A percentile compares a stretch with the other conserved stretches of the same genome.
phyloP scores from a whole-genome alignment of 768 basidiomycete genomes.

The Mycena amicta region DNA sequence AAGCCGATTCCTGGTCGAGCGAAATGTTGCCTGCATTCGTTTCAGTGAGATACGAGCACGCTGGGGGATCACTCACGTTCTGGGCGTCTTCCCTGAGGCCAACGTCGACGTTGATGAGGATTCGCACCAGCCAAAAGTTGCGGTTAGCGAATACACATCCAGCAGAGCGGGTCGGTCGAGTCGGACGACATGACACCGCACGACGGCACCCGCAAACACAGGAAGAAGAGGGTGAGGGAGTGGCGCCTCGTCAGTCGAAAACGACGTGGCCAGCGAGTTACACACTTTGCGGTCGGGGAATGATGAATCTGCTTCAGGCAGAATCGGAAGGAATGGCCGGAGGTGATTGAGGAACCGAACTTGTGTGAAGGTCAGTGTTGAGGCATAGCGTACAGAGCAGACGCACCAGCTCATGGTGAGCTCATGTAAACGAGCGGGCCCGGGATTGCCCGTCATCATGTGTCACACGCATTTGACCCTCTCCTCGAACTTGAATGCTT shows the following conservation, averaged over 20 bases:
- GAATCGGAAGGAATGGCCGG: constrained; percentile 93
- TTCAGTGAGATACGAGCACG: too few relatives aligned
- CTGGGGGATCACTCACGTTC: constrained; percentile 78
- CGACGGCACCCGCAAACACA: constrained; percentile 97
- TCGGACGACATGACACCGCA: constrained; percentile 99
- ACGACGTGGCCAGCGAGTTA: constrained; percentile 11
- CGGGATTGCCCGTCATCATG: too few relatives aligned
- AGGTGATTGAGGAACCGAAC: constrained; percentile 98
- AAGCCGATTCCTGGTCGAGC: constrained; percentile 96
- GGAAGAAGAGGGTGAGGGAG: constrained; percentile 99
- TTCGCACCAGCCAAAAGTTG: constrained; percentile 97
- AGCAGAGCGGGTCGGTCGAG: constrained; percentile 98
- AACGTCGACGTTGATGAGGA: constrained; percentile 97
- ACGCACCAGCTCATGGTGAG: constrained; percentile 81
- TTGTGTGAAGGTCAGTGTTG: constrained; percentile 33
- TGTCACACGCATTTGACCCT: too few relatives aligned
- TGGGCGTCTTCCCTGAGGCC: constrained; percentile 94
- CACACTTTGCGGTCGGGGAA: constrained; percentile 95
- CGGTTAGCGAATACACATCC: constrained; percentile 99
- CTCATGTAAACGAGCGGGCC: constrained; percentile 32
- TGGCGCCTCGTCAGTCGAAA: constrained; percentile 39
- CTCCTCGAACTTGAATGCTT: too few relatives aligned
- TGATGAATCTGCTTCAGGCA: constrained; percentile 97
- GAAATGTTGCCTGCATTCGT: constrained; percentile 96
- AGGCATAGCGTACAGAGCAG: too few relatives aligned